Evolutionary conservation across 805 yeast species (phyloP).

Genomic region (Yamadazyma nakazawae): DNA sequence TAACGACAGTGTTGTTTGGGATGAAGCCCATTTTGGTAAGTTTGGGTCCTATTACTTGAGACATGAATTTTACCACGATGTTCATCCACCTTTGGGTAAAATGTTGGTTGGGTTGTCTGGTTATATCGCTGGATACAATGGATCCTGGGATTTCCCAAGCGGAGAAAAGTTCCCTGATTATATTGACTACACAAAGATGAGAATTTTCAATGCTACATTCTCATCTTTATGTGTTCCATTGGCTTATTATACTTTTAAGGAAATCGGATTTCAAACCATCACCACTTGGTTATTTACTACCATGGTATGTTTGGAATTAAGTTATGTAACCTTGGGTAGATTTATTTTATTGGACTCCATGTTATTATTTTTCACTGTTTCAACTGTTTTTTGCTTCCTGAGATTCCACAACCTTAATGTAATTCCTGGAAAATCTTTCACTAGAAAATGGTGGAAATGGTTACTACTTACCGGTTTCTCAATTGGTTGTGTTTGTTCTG

Average conservation of each 20-base stretch:
- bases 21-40: constrained; percentile 87
- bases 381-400: constrained; percentile 72
- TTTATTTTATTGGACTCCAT: constrained; percentile 76
- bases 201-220: constrained; percentile 67
- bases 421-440: constrained; percentile 41
- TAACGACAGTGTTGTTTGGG: constrained; percentile 72
- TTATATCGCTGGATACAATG: constrained; percentile 77
- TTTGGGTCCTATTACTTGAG: constrained; percentile 78
- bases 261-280: constrained; percentile 47
- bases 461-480: constrained; percentile 75
- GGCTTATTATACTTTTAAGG: constrained; percentile 66
- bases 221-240: constrained; percentile 66
- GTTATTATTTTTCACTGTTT: constrained; percentile 70
- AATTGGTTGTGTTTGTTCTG: constrained; percentile 88
- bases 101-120: constrained; percentile 78
- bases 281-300: constrained; percentile 60
- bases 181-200: constrained; percentile 60
- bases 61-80: constrained; percentile 81
- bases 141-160: constrained; percentile 69
- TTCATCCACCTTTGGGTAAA: constrained; percentile 85
- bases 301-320: constrained; percentile 63
- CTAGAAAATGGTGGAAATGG: constrained; percentile 94
- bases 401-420: constrained; percentile 65
- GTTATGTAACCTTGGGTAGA: constrained; percentile 67
- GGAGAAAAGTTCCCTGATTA: constrained; percentile 63